Evolutionary conservation across 2,329 filamentous ascomycete genomes (phyloP), one percentile per base, ranked within the genome.

Genomic region (Fusarium goolgardi): DNA sequence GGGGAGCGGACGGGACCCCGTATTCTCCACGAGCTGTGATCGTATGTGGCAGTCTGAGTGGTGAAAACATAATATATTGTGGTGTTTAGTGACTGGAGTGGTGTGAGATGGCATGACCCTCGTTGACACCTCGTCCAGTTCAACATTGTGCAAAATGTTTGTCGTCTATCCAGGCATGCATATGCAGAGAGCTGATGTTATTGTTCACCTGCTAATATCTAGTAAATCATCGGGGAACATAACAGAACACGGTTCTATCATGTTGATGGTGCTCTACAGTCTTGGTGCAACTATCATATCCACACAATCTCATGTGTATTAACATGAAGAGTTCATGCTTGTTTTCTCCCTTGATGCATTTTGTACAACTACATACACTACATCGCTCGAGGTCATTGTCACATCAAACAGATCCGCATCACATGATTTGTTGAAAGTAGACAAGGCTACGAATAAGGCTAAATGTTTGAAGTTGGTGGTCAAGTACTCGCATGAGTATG

Each of bases 1-100:
- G 69, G 56, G 70, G 65, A 71, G 52, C 69, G n/a, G 56, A 71
- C 65, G 68, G 68, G 68, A 71, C 65, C 68, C 68, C 45, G 65
- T 69, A 50, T 69, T 71, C 45, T 69, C 55, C 52, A 59, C 58
- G 58, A 71, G 67, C 64, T 71, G 50, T 71, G 68, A 58, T 67
- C 65, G 68, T 71, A 71, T 69, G 68, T 71, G 35, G 20, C 15
- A 13, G 23, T 52, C 6, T 16, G 21, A 18, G 6, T 16, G 35
- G 37, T 25, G 23, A 29, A 15, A 34, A 20, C 13, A 18, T 2
- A 15, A 29, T 65, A 54, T 65, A 56, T 40, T 9, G 31, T 27
- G 31, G 20, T 54, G 29, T 37, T 25, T n/a, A 20, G 31, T 39
- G 32, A 13, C 13, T 20, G n/a, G 21, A 34, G 32, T n/a, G 12